These are phyloP conservation scores for Chrysanthemum lavandulifolium DNA, from an alignment of 129 eudicot genomes.

Conservation along the genomic window DNA sequence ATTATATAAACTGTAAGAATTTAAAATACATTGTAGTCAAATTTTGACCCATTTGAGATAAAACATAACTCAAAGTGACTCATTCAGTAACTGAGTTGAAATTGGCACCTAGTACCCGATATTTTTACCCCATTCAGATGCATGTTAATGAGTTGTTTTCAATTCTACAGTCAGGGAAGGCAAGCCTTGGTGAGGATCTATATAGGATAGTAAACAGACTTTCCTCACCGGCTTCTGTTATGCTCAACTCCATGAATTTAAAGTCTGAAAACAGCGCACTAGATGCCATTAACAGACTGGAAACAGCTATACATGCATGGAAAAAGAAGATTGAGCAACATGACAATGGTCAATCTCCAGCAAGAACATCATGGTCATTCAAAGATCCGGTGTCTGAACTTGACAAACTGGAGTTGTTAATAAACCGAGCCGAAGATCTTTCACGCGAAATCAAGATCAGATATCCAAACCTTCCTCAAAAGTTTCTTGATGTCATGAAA, in stretches of 20 bases:
- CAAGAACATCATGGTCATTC: constrained; percentile 78
- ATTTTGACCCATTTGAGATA: not conserved
- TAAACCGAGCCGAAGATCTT: constrained; percentile 58
- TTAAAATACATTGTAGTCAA: not conserved
- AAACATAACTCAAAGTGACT: not conserved
- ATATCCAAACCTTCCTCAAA: constrained; percentile 84
- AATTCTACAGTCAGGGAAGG: constrained; percentile 70
- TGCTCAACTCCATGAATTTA: constrained; percentile 50
- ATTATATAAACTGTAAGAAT: not conserved
- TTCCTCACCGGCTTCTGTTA: constrained; percentile 44
- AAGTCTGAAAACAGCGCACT: constrained; percentile 73
- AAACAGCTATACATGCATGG: constrained; percentile 76
- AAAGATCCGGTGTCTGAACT: constrained; percentile 63
- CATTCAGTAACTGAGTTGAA: not conserved
- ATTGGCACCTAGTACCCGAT: not conserved
- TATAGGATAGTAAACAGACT: constrained; percentile 59
- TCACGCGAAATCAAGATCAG: constrained; percentile 49
- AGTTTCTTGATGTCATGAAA: constrained; percentile 74
- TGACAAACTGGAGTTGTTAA: constrained; percentile 53
- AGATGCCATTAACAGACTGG: constrained; percentile 67
- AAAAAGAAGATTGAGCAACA: constrained; percentile 58
- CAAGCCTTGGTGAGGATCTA: constrained; percentile 82
- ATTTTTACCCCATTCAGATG: not conserved
- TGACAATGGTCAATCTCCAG: constrained; percentile 48
- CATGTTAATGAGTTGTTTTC: constrained; percentile 11